Conservation (phyloP, 2,329 filamentous ascomycete genomes). For the Aspergillus nomiae region DNA sequence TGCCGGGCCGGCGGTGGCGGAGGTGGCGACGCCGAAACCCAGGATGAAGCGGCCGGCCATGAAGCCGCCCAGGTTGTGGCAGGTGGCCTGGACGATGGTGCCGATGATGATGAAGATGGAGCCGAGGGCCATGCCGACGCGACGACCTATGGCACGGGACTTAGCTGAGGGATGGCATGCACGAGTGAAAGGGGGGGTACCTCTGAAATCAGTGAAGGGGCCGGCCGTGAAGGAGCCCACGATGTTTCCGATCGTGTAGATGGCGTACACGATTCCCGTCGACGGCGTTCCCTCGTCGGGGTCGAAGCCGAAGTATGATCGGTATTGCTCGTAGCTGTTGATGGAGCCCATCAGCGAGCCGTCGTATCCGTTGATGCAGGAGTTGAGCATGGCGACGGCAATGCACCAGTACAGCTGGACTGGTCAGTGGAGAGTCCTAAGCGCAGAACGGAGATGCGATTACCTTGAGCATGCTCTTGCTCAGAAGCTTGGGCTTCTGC, state of each 20-base stretch:
- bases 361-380: slow-evolving; percentile 53
- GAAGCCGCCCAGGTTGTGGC: slow-evolving; percentile 28
- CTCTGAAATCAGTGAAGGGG: slow-evolving; percentile 45
- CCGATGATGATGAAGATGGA: slow-evolving; percentile 29
- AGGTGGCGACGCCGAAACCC: slow-evolving; percentile 33
- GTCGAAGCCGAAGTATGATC: slow-evolving; percentile 46
- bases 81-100: slow-evolving; percentile 29
- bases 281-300: slow-evolving; percentile 40
- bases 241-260: slow-evolving; percentile 53
- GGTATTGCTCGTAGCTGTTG: slow-evolving; percentile 50
- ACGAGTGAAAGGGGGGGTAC: slow-evolving; percentile 12
- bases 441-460: neutral
- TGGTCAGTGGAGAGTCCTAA: neutral
- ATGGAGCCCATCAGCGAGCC: slow-evolving; percentile 54
- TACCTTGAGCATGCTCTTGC: slow-evolving; percentile 49
- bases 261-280: slow-evolving; percentile 53
- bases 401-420: slow-evolving; percentile 45
- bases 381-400: slow-evolving; percentile 47
- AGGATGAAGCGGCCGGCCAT: slow-evolving; percentile 35
- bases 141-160: slow-evolving; percentile 21
- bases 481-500: slow-evolving; percentile 38
- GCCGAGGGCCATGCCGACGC: slow-evolving; percentile 32
- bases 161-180: neutral
- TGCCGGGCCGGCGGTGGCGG: slow-evolving; percentile 30
- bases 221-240: slow-evolving; percentile 50